Base-by-base conservation (phyloP, 108 stramenopile genomes). In the Aurantiochytrium sp. region DNA sequence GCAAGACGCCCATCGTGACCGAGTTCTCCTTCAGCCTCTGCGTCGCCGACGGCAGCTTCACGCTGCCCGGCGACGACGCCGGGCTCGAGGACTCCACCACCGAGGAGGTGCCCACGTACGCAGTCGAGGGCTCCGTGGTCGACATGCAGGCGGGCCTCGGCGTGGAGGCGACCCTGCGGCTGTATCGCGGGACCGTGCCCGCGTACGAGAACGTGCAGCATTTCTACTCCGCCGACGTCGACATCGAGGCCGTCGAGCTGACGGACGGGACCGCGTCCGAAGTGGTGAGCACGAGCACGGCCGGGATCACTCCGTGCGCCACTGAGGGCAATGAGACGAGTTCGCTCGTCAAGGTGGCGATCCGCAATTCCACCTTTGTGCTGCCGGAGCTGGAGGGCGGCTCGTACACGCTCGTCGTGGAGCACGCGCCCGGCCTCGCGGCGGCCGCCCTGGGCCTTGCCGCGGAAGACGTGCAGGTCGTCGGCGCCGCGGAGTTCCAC, bases 11-110 rank as follows among this genome's bases (percentile, higher is more conserved):
- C 30, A 24, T 48, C 17, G 73, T 81, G 12, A 30, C 73, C 36
- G 45, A 81, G 2, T 81, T 81, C 45, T 81, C 73, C 27, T 81
- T 81, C 39, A 81, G 73, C 24, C n/a, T 81, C 27, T 81, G 73
- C 30, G 39, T 81, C 24, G 21, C 73, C 6, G 3, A 81, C n/a
- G 59, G 19, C 3, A 10, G 27, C 8, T 65, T 34, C 24, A 17
- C 34, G 27, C 27, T 34, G 8, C 59, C 59, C 8, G 27, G 12
- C 1, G 59, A 65, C 19, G 12, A 12, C 12, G 59, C n/a, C n/a
- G n/a, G n/a, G n/a, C n/a, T 34, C 27, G 45, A 15, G 6, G 39
- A 41, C 50, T 81, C 73, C 50, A 12, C 45, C 6, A 81, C 19
- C 24, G 39, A 48, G 3, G 73, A 41, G 1, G 73, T 19, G 8